A percentile compares a stretch with the other conserved stretches of the same genome.
Conservation (phyloP, 2,329 filamentous ascomycete genomes). For the Pseudogymnoascus sp. region DNA sequence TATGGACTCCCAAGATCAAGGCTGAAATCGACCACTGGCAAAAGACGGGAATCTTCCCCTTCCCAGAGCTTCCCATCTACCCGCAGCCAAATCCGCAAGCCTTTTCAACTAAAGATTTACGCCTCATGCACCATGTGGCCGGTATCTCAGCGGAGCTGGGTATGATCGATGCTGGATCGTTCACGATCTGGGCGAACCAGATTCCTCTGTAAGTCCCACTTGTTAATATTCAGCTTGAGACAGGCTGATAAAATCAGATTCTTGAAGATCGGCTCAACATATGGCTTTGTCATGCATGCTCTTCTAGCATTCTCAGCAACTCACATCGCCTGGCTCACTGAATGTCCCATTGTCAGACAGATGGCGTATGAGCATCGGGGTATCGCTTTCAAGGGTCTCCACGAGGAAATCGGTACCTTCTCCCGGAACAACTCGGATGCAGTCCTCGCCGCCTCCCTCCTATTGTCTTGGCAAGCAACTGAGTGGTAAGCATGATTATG, state of each 20-base stretch:
- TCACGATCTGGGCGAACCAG: slow-evolving; percentile 87
- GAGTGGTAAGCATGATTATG: slow-evolving; percentile 65
- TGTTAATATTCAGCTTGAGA: no score
- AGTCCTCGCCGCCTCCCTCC: slow-evolving; percentile 80
- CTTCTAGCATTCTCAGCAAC: slow-evolving; percentile 90
- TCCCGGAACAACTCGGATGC: slow-evolving; percentile 83
- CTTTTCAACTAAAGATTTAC: slow-evolving; percentile 70
- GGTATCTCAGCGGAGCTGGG: slow-evolving; percentile 78
- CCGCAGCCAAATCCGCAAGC: slow-evolving; percentile 64
- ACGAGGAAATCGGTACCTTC: slow-evolving; percentile 79
- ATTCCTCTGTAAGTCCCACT: slow-evolving; percentile 53
- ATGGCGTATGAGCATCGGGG: slow-evolving; percentile 85
- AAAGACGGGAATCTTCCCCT: slow-evolving; percentile 75
- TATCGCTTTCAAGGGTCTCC: slow-evolving; percentile 75
- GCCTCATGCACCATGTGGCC: slow-evolving; percentile 84
- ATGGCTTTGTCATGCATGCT: slow-evolving; percentile 89
- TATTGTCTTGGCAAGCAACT: slow-evolving; percentile 91
- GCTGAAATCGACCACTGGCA: slow-evolving; percentile 75
- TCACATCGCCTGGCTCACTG: slow-evolving; percentile 82
- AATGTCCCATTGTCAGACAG: slow-evolving; percentile 76
- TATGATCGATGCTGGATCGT: slow-evolving; percentile 66
- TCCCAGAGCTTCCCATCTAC: slow-evolving; percentile 70
- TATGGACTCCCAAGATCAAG: slow-evolving; percentile 83
- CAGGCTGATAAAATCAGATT: slow-evolving; percentile 34
- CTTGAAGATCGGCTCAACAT: slow-evolving; percentile 70